Conservation (phyloP, 2,329 filamentous ascomycete genomes). For the Huntiella decipiens region DNA sequence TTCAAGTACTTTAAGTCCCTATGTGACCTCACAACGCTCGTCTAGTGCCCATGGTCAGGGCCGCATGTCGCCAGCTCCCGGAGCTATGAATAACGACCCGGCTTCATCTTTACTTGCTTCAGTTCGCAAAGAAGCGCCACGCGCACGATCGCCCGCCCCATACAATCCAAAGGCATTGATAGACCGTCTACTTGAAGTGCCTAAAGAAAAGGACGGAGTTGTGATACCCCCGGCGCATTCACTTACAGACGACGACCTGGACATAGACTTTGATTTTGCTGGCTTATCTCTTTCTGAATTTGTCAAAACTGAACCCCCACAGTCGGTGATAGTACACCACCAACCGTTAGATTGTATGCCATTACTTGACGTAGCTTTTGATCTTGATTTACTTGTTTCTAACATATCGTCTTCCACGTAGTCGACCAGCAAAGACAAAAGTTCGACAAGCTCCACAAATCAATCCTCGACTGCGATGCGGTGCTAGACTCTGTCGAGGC, state of each 20-base stretch:
- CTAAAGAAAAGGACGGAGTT: conserved; percentile 1
- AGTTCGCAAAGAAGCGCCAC: conserved; percentile 47
- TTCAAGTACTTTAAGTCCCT: conserved; percentile 43
- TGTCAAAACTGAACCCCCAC: conserved; percentile 21
- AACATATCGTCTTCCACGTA: conserved; percentile 15
- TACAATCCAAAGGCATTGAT: conserved; percentile 6
- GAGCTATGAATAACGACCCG: conserved; percentile 54
- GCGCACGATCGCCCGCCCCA: conserved; percentile 19
- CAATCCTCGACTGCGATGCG: conserved; percentile 79
- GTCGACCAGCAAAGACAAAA: conserved; percentile 67
- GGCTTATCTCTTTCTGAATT: conserved; percentile 60
- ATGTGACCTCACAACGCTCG: conserved; percentile 47
- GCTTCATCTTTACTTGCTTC: conserved; percentile 53
- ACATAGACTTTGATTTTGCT: conserved; percentile 57
- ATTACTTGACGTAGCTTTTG: neutral
- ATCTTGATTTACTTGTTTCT: neutral
- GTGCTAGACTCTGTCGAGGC: conserved; percentile 83
- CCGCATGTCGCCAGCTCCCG: conserved; percentile 53
- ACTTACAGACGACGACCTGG: conserved; percentile 31
- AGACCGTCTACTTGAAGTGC: conserved; percentile 4
- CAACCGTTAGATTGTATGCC: conserved; percentile 6
- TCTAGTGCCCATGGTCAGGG: conserved; percentile 18
- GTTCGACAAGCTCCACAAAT: conserved; percentile 78
- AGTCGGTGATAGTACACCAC: neutral
- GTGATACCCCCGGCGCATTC: conserved; percentile 34